Evolutionary conservation across 805 yeast genomes (phyloP), one percentile per base, ranked within the genome.

Genomic region (Grigorovia transvaalensis): DNA sequence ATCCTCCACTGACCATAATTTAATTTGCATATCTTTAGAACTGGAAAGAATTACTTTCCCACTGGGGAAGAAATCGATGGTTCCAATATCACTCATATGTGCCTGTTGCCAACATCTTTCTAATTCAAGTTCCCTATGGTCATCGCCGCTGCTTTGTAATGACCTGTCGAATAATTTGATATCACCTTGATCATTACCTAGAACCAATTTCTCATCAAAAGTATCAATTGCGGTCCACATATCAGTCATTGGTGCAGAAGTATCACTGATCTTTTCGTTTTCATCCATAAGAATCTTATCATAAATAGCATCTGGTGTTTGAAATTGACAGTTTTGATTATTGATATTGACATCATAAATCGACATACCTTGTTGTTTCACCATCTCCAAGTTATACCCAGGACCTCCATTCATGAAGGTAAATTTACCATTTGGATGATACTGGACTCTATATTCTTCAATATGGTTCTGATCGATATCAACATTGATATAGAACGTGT

Each of bases 1-100:
- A 51, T 71, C 74, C 0, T 54, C 54, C 2, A 73, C 61, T 27
- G 79, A 75, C 90, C 91, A 85, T 4, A 87, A 60, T 59, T 81
- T 80, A 44, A 82, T 67, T 50, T 67, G 74, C 67, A 73, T 71
- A 64, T 87, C 95, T 23, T 71, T 62, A 1, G 88, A 84, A 5
- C 77, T 72, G 1, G 84, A 75, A 23, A 84, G 59, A 1, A 80
- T 59, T 13, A 83, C 93, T 58, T 76, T 68, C 2, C 80, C 79
- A 15, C 87, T 80, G 0, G 93, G 88, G 61, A 86, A 84, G 50
- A 81, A 74, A 50, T 54, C 45, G 1, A 77, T 58, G 3, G 70
- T 66, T 0, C 72, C 60, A 1, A 85, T 69, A 47, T 78, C 76
- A 33, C 70, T 58, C 29, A 61, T 65, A 66, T 85, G 93, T 1